These are phyloP conservation scores for Aspergillus tubingensis DNA, from an alignment of 2,329 filamentous ascomycete species.

Conservation along the genomic window DNA sequence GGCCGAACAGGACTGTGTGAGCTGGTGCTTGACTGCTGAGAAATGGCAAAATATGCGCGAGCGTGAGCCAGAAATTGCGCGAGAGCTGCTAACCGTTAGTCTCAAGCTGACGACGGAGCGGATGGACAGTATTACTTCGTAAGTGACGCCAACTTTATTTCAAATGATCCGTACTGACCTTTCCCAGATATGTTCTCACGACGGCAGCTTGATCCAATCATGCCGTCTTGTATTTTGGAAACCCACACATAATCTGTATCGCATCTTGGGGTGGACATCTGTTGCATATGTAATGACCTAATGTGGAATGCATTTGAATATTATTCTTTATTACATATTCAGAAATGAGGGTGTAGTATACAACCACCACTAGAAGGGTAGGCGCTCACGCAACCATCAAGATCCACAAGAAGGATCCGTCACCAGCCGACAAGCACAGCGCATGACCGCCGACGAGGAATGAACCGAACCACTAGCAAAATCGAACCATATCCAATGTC, in stretches of 20 bases:
- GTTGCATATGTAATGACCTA: neutral
- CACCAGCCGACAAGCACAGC: neutral
- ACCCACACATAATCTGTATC: neutral
- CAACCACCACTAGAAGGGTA: neutral
- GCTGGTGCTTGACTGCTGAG: constrained; percentile 75
- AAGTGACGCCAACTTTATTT: constrained; percentile 33
- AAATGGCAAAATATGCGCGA: constrained; percentile 73
- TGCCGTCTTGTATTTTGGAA: neutral
- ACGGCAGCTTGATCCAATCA: constrained; percentile 32
- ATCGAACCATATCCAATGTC: neutral
- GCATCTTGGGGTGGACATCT: neutral
- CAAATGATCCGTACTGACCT: constrained; percentile 8
- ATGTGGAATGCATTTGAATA: neutral
- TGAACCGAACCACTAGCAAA: neutral
- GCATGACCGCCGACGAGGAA: neutral
- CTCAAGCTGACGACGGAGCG: constrained; percentile 92
- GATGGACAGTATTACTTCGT: constrained; percentile 71
- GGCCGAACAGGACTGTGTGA: constrained; percentile 77
- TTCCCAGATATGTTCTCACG: constrained; percentile 34
- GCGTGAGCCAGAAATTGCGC: constrained; percentile 73
- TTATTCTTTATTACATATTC: neutral
- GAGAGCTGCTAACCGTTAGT: constrained; percentile 82
- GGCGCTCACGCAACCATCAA: neutral
- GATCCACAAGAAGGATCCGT: neutral
- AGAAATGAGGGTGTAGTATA: neutral